Base-by-base conservation (phyloP, 148 eudicot genomes). In the Vaccinium macrocarpon region DNA sequence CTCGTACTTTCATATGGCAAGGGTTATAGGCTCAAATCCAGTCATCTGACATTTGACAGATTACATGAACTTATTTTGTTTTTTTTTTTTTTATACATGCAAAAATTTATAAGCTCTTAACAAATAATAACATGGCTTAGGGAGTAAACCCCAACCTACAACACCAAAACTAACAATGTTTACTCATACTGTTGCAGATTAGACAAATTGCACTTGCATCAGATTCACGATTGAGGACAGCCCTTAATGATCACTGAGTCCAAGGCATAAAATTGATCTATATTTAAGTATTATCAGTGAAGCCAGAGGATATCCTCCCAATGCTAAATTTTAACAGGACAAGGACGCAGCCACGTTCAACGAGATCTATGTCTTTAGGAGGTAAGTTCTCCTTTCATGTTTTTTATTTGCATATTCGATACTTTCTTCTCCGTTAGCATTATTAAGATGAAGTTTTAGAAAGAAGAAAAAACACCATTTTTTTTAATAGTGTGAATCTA, bases 291-390 rank as follows among this genome's bases (percentile, higher is more conserved):
- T 70, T 49, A 18, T 61, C 78, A 35, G 56, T 53, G 84, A 71
- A 72, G 78, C 18, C 49, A 3, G 42, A 7, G 68, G 66, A 55
- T 46, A 82, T 82, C n/a, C 27, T 52, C 50, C 66, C 46, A 89
- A 91, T 90, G 93, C 88, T 87, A 77, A 87, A 84, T 83, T 83
- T 89, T 77, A 84, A 76, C 82, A 88, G 89, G 89, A 76, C 88
- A 70, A 86, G 90, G 82, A 85, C 66, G 82, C 93, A 90, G 85
- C 74, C 88, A 81, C 87, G 92, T 79, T 35, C 91, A 18, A 85
- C 77, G 35, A 87, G 92, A 86, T 82, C 92, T 66, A 74, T 83
- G 83, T 86, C 91, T 83, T 80, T 91, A 84, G 92, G 91, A 74
- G 92, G 92, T 90, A 56, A 61, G 88, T 35, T 66, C 74, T 83